phyloP scores from a whole-genome alignment of 371 early-diverging fungal species.

The Lichtheimia ornata region DNA sequence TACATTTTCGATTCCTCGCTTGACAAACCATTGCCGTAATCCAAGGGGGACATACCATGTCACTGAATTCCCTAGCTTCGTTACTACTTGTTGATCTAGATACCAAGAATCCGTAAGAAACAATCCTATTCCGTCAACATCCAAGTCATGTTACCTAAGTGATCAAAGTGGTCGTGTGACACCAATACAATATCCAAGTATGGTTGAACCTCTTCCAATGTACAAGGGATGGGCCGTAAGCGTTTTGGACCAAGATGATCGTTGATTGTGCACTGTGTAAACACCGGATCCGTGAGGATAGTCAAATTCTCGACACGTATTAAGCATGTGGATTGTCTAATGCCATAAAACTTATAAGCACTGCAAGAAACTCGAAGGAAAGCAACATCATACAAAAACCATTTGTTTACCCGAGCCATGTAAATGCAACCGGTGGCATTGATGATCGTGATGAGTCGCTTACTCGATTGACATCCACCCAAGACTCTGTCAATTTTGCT shows the following conservation, averaged over 20 bases:
- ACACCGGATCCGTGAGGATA: slow-evolving; percentile 66
- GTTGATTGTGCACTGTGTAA: slow-evolving; percentile 43
- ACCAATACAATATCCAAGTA: slow-evolving; percentile 58
- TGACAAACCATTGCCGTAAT: slow-evolving; percentile 53
- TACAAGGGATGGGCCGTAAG: slow-evolving; percentile 51
- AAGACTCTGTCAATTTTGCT: slow-evolving; percentile 17
- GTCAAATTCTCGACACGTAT: slow-evolving; percentile 58
- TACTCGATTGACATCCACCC: slow-evolving; percentile 19
- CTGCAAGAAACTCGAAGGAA: too few relatives aligned
- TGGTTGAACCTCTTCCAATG: slow-evolving; percentile 43
- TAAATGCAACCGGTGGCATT: slow-evolving; percentile 39
- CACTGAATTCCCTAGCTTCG: slow-evolving; percentile 50
- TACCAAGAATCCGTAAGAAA: background rate
- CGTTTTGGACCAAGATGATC: slow-evolving; percentile 55
- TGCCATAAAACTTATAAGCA: too few relatives aligned
- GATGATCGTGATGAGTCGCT: background rate
- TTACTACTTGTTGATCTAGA: slow-evolving; percentile 49
- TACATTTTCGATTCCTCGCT: slow-evolving; percentile 56
- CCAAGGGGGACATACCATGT: slow-evolving; percentile 70
- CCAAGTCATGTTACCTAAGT: slow-evolving; percentile 43
- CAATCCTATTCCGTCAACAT: background rate
- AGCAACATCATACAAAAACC: background rate
- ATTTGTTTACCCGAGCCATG: slow-evolving; percentile 48
- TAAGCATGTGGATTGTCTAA: slow-evolving; percentile 63
- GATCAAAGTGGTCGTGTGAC: slow-evolving; percentile 61